Conservation (phyloP, 208 protist genomes). For the Tritrichomonas musculus region DNA sequence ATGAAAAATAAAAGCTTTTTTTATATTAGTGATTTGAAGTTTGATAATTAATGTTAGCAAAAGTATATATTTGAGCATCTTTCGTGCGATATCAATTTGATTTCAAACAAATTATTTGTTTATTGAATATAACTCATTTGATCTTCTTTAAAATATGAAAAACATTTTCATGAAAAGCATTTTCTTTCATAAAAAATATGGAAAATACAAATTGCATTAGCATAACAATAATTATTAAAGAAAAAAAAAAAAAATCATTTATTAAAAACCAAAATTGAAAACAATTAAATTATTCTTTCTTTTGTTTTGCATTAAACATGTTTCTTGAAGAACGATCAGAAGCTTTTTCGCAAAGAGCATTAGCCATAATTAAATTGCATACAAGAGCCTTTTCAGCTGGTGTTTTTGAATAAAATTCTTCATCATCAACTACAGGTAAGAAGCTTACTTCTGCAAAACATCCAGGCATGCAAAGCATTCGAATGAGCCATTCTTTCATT, state of each 20-base stretch:
- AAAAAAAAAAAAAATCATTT: background rate
- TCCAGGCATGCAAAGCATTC: background rate
- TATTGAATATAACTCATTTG: too few species aligned
- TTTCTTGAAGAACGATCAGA: background rate
- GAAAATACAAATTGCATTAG: background rate
- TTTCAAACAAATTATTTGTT: too few species aligned
- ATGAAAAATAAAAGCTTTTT: too few species aligned
- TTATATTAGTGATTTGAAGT: too few species aligned
- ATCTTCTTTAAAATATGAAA: too few species aligned
- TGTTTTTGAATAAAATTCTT: background rate
- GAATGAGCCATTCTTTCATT: background rate
- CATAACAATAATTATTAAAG: too few species aligned
- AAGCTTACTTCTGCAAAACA: background rate
- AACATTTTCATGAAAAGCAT: background rate
- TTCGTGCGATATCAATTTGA: too few species aligned
- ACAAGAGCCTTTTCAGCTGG: background rate
- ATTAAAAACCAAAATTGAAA: background rate
- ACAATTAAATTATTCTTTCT: background rate
- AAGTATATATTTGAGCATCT: too few species aligned
- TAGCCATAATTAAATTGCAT: background rate
- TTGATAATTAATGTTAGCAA: too few species aligned
- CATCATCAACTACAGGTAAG: background rate
- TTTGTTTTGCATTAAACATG: background rate
- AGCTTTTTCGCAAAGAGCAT: background rate
- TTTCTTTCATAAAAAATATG: background rate